Percentiles rank a stretch among this genome's conserved stretches.
These are phyloP conservation scores for Xylaria castorea DNA, from an alignment of 495 filamentous ascomycete species.

Conservation along the genomic window DNA sequence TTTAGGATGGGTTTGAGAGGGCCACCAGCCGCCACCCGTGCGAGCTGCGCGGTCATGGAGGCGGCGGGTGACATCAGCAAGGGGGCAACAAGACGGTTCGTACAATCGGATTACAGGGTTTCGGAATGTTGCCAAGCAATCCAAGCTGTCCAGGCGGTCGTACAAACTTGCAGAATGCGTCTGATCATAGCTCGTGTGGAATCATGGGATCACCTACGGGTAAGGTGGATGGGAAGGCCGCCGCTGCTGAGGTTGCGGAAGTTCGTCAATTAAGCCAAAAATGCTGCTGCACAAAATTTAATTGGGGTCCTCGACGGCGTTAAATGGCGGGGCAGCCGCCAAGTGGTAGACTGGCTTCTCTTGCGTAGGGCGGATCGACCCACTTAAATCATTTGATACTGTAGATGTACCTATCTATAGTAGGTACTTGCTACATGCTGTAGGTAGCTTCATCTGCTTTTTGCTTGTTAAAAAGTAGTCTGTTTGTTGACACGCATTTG, in stretches of 20 bases:
- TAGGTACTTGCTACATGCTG: background rate
- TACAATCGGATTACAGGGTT: slow-evolving; percentile 12
- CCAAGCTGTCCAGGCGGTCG: slow-evolving; percentile 25
- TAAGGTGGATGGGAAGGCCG: background rate
- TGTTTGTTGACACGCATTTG: background rate
- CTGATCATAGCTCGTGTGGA: slow-evolving; percentile 23
- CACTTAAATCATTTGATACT: background rate
- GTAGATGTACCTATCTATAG: background rate
- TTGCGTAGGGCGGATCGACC: background rate
- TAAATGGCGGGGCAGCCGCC: slow-evolving; percentile 21
- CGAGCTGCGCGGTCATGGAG: slow-evolving; percentile 30
- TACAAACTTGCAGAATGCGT: slow-evolving; percentile 6
- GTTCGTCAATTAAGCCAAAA: slow-evolving; percentile 4
- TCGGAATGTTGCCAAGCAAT: slow-evolving; percentile 23
- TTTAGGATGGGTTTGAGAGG: slow-evolving; percentile 57
- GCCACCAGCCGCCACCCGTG: slow-evolving; percentile 31
- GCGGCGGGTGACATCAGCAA: slow-evolving; percentile 26
- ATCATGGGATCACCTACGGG: background rate
- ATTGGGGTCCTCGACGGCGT: slow-evolving; percentile 17
- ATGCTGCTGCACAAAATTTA: slow-evolving; percentile 25
- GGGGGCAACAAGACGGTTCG: background rate
- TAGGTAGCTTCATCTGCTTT: background rate
- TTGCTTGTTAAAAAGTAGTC: background rate
- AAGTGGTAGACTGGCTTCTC: slow-evolving; percentile 1
- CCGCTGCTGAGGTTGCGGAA: slow-evolving; percentile 7